Base-by-base conservation (phyloP, 768 basidiomycete species). In the Imleria badia region DNA sequence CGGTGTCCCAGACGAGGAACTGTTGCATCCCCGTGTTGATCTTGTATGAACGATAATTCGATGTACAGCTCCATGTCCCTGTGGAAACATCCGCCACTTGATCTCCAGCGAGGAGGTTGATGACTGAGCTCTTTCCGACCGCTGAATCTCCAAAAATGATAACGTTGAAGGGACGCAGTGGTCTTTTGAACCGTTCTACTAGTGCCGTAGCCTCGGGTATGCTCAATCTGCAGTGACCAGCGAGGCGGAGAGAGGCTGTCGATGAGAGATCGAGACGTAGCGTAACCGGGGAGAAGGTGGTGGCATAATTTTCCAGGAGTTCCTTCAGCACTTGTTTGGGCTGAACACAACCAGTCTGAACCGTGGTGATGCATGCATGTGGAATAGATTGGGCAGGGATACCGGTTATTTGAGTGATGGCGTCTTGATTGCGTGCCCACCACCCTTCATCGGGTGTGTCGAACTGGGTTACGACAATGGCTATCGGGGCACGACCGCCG, bases 141-240 rank as follows among this genome's bases (percentile, higher is more conserved):
- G 36, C 51, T 13, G 35, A 15, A 47, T 73, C 69, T 1, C 74
- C 74, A 45, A 75, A 75, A 10, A 76, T 26, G 20, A 75, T 56
- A 19, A 72, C 49, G 41, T 73, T 74, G 45, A 40, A 17, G 8
- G 30, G 30, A 43, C 47, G 51, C 12, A 19, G 33, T 10, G 38
- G 38, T n/a, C 14, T 45, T 3, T 6, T 26, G 35, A 57, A 52
- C 34, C 34, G 39, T 14, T 26, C 17, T 10, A 48, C 14, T 5
- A 55, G 38, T 9, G 20, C 15, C 2, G 13, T 2, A 5, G 46
- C 52, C 13, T 57, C 51, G 5, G 5, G 19, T 3, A 9, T 2
- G 20, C 6, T 12, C 43, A 45, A 20, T 1, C 22, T 20, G 11
- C 19, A 45, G 15, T 40, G 38, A 11, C 20, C 12, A 22, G 19